phyloP scores from a whole-genome alignment of 2,329 filamentous ascomycete species.

The Berkeleyomyces basicola region DNA sequence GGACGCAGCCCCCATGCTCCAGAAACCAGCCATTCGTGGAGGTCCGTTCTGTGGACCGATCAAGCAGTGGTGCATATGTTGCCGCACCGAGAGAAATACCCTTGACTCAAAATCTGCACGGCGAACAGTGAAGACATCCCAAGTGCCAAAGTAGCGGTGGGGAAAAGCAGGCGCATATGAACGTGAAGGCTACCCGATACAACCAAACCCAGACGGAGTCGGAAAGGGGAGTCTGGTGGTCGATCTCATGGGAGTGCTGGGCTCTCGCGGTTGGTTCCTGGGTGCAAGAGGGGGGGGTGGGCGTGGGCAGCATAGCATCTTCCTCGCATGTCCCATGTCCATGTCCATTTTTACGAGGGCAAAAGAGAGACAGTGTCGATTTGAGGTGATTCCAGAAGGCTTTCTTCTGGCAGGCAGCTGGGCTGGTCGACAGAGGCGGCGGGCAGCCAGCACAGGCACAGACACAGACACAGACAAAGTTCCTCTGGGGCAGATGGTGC shows the following conservation, averaged over 20 bases:
- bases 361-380: background rate
- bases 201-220: background rate
- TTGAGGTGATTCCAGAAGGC: background rate
- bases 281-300: background rate
- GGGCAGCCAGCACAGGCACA: background rate
- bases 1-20: background rate
- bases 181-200: background rate
- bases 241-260: too few species aligned
- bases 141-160: background rate
- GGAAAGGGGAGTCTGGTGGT: background rate
- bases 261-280: background rate
- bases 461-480: background rate
- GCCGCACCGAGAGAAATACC: background rate
- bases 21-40: background rate
- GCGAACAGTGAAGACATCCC: background rate
- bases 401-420: background rate
- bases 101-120: slow-evolving; percentile 2
- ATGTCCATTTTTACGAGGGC: background rate
- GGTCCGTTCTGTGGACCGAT: background rate
- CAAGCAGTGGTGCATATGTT: background rate
- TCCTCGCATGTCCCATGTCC: background rate
- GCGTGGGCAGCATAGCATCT: background rate
- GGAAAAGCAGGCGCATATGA: background rate
- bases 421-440: background rate
- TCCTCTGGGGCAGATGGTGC: background rate